Conservation (phyloP, 208 protist genomes). For the Crithidia sp. region DNA sequence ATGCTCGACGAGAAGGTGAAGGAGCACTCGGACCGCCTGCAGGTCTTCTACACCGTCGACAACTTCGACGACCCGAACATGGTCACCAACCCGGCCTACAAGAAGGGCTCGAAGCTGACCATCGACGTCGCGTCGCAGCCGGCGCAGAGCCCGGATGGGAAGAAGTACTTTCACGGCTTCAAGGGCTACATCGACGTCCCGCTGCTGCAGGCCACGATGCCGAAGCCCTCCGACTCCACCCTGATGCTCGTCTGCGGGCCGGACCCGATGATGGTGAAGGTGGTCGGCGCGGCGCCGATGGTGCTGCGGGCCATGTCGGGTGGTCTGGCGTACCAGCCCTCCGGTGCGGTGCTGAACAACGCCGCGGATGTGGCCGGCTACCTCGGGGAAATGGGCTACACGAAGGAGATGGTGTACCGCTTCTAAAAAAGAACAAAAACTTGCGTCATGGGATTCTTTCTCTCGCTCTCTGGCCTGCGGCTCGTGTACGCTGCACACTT, state of each 20-base stretch:
- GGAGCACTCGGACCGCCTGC: constrained; percentile 72
- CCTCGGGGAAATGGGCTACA: constrained; percentile 74
- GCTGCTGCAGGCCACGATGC: constrained; percentile 81
- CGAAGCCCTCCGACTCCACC: constrained; percentile 66
- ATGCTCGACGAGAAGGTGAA: constrained; percentile 80
- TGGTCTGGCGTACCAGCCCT: constrained; percentile 78
- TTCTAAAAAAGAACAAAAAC: constrained; percentile 49
- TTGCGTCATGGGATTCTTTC: too few relatives aligned
- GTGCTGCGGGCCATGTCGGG: constrained; percentile 78
- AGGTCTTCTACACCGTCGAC: constrained; percentile 91
- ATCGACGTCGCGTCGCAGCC: constrained; percentile 50
- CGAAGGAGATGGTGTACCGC: constrained; percentile 86
- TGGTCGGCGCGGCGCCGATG: constrained; percentile 60
- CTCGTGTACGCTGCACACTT: too few relatives aligned
- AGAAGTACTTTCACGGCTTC: constrained; percentile 80
- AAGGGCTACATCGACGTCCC: constrained; percentile 76
- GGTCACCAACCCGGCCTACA: constrained; percentile 48
- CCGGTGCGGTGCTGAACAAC: constrained; percentile 80
- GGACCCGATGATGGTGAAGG: constrained; percentile 82
- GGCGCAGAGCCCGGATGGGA: constrained; percentile 41
- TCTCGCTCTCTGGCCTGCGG: too few relatives aligned
- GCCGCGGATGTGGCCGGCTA: constrained; percentile 75
- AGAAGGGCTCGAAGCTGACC: constrained; percentile 33
- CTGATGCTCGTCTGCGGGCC: constrained; percentile 90
- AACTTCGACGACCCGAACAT: constrained; percentile 58